These are phyloP conservation scores for Quercus aquifolioides DNA, from an alignment of 306 rosid species.

Conservation along the genomic window DNA sequence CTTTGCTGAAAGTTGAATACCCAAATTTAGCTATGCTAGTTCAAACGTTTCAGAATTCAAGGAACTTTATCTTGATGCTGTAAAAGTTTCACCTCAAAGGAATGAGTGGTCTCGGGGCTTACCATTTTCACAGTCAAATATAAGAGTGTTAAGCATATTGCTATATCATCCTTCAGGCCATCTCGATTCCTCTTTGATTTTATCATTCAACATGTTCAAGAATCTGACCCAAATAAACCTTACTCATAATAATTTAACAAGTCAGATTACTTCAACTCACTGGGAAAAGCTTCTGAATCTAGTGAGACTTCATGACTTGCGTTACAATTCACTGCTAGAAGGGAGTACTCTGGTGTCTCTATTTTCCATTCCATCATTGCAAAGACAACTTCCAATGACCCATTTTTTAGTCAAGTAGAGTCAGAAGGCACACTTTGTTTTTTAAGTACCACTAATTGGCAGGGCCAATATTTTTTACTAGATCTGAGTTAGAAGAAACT, in stretches of 20 bases:
- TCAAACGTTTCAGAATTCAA: constrained; percentile 25
- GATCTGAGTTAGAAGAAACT: too few species aligned
- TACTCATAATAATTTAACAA: too few species aligned
- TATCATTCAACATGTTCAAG: constrained; percentile 26
- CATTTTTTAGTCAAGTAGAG: constrained; percentile 5
- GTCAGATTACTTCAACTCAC: too few species aligned
- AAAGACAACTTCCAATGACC: neutral
- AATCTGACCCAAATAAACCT: too few species aligned
- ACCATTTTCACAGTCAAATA: neutral
- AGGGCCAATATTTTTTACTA: neutral
- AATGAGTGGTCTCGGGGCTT: constrained; percentile 40
- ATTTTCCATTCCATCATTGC: neutral
- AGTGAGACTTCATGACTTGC: constrained; percentile 5
- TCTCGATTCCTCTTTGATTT: constrained; percentile 18
- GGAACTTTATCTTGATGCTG: constrained; percentile 45
- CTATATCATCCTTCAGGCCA: constrained; percentile 18
- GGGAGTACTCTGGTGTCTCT: constrained; percentile 29
- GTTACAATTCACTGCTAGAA: constrained; percentile 2
- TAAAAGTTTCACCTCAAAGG: constrained; percentile 28
- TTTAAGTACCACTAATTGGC: neutral
- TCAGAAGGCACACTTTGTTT: too few species aligned
- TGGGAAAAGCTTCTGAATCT: neutral
- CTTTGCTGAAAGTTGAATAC: constrained; percentile 12
- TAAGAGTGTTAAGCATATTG: constrained; percentile 26
- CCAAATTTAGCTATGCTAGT: constrained; percentile 22